Evolutionary conservation across 106 monocot species (phyloP).

Genomic region (Posidonia australis): DNA sequence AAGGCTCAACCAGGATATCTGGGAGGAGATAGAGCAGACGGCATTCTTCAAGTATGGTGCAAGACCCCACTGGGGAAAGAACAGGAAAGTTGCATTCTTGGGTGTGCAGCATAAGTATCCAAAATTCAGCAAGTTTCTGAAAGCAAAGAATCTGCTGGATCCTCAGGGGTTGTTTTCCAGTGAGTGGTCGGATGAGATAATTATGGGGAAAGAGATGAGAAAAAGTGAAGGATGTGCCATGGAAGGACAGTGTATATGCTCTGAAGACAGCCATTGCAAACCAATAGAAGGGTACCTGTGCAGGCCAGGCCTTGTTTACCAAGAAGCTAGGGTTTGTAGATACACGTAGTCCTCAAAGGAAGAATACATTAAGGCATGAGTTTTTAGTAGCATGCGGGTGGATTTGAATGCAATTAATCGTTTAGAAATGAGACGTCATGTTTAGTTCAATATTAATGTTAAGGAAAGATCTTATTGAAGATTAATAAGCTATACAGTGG

Average conservation of each 20-base stretch:
- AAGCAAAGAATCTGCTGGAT: conserved; percentile 37
- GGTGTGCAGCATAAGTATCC: conserved; percentile 35
- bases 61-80: conserved; percentile 69
- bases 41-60: conserved; percentile 57
- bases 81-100: conserved; percentile 41
- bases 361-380: too few relatives aligned
- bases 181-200: conserved; percentile 46
- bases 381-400: too few relatives aligned
- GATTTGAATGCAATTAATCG: too few relatives aligned
- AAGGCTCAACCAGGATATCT: conserved; percentile 12
- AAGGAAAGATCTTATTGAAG: too few relatives aligned
- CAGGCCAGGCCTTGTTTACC: conserved; percentile 2
- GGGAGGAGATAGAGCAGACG: conserved; percentile 79
- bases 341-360: too few relatives aligned
- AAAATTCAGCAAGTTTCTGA: conserved; percentile 17
- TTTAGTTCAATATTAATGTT: too few relatives aligned
- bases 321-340: conserved; percentile 11
- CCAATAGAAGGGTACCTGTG: conserved; percentile 9
- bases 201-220: not conserved
- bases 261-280: conserved; percentile 7
- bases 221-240: conserved; percentile 6
- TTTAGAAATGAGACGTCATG: too few relatives aligned
- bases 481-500: too few relatives aligned
- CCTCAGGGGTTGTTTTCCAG: conserved; percentile 43
- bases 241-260: conserved; percentile 11